Evolutionary conservation across 202 grass and related monocot species (phyloP).

Genomic region (Schoenoplectus triqueter): DNA sequence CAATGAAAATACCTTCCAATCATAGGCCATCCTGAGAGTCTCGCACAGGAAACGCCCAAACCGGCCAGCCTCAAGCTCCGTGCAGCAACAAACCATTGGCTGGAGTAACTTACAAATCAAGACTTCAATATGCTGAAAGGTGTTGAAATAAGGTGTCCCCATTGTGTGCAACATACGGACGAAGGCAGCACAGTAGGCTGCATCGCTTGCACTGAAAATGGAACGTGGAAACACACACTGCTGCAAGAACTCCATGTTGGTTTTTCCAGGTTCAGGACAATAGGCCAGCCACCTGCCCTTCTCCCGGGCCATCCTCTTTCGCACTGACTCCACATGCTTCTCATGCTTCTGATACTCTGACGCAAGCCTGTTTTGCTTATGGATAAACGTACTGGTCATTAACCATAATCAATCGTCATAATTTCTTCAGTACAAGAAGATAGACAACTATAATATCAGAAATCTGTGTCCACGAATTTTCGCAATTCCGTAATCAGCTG

Average conservation of each 20-base stretch:
- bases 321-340: constrained; percentile 73
- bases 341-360: constrained; percentile 88
- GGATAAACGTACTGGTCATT: constrained; percentile 11
- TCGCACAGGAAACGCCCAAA: constrained; percentile 94
- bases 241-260: constrained; percentile 97
- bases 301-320: constrained; percentile 73
- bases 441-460: neutral
- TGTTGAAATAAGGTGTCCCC: constrained; percentile 91
- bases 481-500: too few relatives aligned
- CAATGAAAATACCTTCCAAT: constrained; percentile 84
- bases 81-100: constrained; percentile 98
- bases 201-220: constrained; percentile 83
- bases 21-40: constrained; percentile 93
- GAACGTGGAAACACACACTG: constrained; percentile 90
- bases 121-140: constrained; percentile 89
- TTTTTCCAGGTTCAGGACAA: constrained; percentile 86
- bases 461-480: too few relatives aligned
- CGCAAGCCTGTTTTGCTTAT: constrained; percentile 33
- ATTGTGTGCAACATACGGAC: constrained; percentile 86
- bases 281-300: constrained; percentile 95
- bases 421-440: neutral
- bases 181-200: constrained; percentile 94
- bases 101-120: constrained; percentile 91
- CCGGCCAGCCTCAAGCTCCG: constrained; percentile 92
- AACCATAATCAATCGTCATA: constrained; percentile 20